Conservation (phyloP, 495 filamentous ascomycete species). For the Hyaloscypha bicolor region DNA sequence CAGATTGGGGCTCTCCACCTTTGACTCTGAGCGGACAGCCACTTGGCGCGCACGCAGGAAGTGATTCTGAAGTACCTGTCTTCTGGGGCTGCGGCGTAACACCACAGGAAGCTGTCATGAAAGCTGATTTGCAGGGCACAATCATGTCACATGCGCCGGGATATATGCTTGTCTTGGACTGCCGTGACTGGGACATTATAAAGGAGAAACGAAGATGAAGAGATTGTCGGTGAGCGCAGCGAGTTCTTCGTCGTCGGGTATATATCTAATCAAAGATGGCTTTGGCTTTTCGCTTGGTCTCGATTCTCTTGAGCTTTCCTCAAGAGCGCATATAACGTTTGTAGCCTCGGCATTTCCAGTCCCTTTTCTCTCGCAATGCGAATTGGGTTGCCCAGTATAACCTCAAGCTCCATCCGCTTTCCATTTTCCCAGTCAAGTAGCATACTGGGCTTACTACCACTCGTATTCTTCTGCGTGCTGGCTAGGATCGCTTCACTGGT, state of each 20-base stretch:
- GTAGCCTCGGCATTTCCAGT: slow-evolving; percentile 47
- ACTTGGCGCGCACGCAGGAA: slow-evolving; percentile 27
- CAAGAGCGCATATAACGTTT: slow-evolving; percentile 49
- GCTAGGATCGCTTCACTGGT: slow-evolving; percentile 54
- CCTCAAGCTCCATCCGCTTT: slow-evolving; percentile 56
- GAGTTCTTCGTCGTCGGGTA: neutral
- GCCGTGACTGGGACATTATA: slow-evolving; percentile 29
- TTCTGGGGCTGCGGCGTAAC: slow-evolving; percentile 65
- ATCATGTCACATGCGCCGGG: slow-evolving; percentile 58
- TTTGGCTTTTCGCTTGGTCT: slow-evolving; percentile 40
- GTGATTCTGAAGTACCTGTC: slow-evolving; percentile 50
- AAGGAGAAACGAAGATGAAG: slow-evolving; percentile 1
- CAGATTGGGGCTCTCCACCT: slow-evolving; percentile 49
- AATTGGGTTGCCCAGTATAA: slow-evolving; percentile 56
- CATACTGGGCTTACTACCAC: slow-evolving; percentile 61
- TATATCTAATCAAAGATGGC: neutral
- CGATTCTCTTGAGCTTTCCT: slow-evolving; percentile 43
- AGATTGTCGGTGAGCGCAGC: neutral
- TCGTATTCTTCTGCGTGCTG: slow-evolving; percentile 55
- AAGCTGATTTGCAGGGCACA: slow-evolving; percentile 47
- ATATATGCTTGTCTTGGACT: slow-evolving; percentile 43
- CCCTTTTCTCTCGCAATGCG: slow-evolving; percentile 51
- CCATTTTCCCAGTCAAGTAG: slow-evolving; percentile 51
- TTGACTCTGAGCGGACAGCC: slow-evolving; percentile 34
- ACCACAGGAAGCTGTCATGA: slow-evolving; percentile 57